Conservation (phyloP, 2,329 filamentous ascomycete species). For the Aspergillus sp. region DNA sequence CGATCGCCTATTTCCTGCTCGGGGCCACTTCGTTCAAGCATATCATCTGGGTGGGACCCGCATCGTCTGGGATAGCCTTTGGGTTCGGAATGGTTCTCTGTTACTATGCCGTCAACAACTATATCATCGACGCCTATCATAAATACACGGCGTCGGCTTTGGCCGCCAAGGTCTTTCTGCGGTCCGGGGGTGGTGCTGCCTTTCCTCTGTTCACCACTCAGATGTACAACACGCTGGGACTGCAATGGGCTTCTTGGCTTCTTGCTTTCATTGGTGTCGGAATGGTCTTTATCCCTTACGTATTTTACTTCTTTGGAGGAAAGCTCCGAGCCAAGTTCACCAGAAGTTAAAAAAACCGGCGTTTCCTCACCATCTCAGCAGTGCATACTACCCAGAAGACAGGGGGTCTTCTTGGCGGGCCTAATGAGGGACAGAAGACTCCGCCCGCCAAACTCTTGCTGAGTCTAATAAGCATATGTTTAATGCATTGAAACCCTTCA, state of each 20-base stretch:
- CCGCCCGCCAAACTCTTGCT: no score
- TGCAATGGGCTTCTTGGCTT: slow-evolving; percentile 65
- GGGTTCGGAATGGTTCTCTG: slow-evolving; percentile 75
- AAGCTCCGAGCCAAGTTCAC: background rate
- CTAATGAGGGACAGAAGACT: no score
- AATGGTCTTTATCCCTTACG: slow-evolving; percentile 9
- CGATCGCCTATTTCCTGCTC: slow-evolving; percentile 54
- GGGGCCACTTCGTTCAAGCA: slow-evolving; percentile 55
- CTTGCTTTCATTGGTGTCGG: slow-evolving; percentile 47
- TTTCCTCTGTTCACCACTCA: slow-evolving; percentile 68
- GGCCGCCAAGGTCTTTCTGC: slow-evolving; percentile 40
- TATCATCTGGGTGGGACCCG: slow-evolving; percentile 47
- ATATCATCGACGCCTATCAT: slow-evolving; percentile 57
- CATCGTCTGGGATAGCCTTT: slow-evolving; percentile 55
- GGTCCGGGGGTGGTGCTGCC: slow-evolving; percentile 58
- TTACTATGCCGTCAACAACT: slow-evolving; percentile 66
- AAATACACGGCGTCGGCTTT: slow-evolving; percentile 36
- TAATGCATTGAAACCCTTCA: no score
- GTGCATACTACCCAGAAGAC: no score
- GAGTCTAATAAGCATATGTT: no score
- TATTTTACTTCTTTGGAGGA: slow-evolving; percentile 6
- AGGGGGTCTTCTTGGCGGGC: no score
- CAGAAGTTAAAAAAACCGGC: no score
- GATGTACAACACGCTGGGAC: slow-evolving; percentile 62
- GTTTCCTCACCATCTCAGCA: no score